Evolutionary conservation across 2,329 filamentous ascomycete species (phyloP).

Genomic region (Aspergillus pseudoviridinutans): DNA sequence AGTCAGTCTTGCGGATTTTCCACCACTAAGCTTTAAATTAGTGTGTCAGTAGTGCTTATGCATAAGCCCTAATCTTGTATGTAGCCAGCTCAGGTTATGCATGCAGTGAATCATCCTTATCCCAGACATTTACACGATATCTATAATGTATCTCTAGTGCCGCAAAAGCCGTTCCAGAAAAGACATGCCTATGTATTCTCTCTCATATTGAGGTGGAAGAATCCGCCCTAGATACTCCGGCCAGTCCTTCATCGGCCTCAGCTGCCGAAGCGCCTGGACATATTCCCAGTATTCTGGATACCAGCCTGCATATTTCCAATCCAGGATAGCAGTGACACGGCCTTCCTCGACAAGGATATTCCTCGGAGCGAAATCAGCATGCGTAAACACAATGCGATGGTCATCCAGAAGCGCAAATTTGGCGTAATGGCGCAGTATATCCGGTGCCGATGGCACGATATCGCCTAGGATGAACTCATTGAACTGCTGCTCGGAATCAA

Average conservation of each 20-base stretch:
- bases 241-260: not conserved
- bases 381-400: conserved; percentile 17
- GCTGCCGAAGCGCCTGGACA: not conserved
- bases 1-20: no score
- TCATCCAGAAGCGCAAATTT: conserved; percentile 12
- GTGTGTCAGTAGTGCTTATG: no score
- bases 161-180: no score
- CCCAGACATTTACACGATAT: no score
- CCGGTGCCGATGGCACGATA: conserved; percentile 7
- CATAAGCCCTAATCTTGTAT: no score
- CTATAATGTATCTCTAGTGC: no score
- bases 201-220: not conserved
- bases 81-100: no score
- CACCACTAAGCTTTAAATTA: no score
- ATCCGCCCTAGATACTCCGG: not conserved
- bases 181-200: not conserved
- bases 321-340: not conserved
- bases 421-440: conserved; percentile 11
- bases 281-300: not conserved
- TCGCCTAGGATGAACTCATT: conserved; percentile 17
- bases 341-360: conserved; percentile 12
- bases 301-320: conserved; percentile 11
- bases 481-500: conserved; percentile 20
- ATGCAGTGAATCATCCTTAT: no score
- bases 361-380: conserved; percentile 12